A percentile compares a stretch with the other conserved stretches of the same genome.
These are phyloP conservation scores for Arabidopsis lyrata DNA, from an alignment of 441 rosid genomes.

Conservation along the genomic window DNA sequence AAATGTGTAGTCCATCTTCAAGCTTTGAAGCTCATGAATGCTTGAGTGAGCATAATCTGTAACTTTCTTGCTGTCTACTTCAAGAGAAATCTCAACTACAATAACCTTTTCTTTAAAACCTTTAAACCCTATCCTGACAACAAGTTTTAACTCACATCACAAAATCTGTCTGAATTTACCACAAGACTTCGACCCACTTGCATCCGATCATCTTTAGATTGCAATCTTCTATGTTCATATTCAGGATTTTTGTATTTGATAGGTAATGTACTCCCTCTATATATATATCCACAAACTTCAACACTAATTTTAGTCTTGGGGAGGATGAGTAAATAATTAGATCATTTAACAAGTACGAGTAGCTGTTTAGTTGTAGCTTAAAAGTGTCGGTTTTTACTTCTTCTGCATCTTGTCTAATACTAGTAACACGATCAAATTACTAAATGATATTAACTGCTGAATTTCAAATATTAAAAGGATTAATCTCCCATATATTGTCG, in stretches of 20 bases:
- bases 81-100: neutral
- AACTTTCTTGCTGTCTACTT: neutral
- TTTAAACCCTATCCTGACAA: neutral
- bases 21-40: no score
- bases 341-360: neutral
- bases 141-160: neutral
- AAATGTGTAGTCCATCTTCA: no score
- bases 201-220: neutral
- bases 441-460: constrained; percentile 9
- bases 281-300: neutral
- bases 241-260: neutral
- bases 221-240: neutral
- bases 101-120: constrained; percentile 1
- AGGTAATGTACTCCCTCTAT: neutral
- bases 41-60: no score
- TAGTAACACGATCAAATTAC: neutral
- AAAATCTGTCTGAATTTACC: neutral
- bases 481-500: constrained; percentile 16
- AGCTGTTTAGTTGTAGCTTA: neutral
- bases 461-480: constrained; percentile 8
- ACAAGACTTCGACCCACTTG: neutral
- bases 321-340: neutral
- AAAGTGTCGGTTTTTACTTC: neutral
- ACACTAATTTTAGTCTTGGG: neutral
- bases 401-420: constrained; percentile 3